A percentile compares a stretch with the other conserved stretches of the same genome.
Conservation (phyloP, 2,329 filamentous ascomycete species). For the Rutstroemia sp. region DNA sequence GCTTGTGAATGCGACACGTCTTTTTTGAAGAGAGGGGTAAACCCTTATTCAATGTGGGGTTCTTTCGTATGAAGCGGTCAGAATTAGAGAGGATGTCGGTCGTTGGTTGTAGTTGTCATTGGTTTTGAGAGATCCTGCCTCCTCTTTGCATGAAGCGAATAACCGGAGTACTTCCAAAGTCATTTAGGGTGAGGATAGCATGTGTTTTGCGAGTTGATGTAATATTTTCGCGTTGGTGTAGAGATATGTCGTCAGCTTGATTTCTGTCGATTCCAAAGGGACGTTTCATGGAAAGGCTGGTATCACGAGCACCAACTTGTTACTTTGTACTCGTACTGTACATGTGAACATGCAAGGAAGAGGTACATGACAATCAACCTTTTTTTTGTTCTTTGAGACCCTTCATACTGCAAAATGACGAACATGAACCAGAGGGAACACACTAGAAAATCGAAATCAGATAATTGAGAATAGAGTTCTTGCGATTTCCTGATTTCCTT, state of each 20-base stretch:
- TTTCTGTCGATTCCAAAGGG: background rate
- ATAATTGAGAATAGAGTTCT: background rate
- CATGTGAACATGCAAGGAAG: background rate
- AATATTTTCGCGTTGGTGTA: too few species aligned
- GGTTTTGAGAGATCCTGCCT: background rate
- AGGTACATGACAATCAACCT: too few species aligned
- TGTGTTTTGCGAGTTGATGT: background rate
- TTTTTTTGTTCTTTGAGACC: background rate
- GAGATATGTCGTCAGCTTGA: background rate
- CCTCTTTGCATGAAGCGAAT: background rate
- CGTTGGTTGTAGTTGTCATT: background rate
- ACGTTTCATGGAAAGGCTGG: background rate
- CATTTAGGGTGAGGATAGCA: background rate
- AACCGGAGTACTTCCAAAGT: background rate
- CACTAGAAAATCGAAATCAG: background rate
- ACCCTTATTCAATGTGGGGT: background rate
- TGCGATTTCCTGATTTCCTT: background rate
- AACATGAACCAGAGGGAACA: background rate
- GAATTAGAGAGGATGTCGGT: too few species aligned
- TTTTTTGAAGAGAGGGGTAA: background rate
- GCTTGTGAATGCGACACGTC: too few species aligned
- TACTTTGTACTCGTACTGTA: too few species aligned
- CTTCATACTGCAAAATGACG: background rate
- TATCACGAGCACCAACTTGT: background rate
- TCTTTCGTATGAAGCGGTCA: too few species aligned